These are phyloP conservation scores for Carex littledalei DNA, from an alignment of 176 grass and related monocot species.

Conservation along the genomic window DNA sequence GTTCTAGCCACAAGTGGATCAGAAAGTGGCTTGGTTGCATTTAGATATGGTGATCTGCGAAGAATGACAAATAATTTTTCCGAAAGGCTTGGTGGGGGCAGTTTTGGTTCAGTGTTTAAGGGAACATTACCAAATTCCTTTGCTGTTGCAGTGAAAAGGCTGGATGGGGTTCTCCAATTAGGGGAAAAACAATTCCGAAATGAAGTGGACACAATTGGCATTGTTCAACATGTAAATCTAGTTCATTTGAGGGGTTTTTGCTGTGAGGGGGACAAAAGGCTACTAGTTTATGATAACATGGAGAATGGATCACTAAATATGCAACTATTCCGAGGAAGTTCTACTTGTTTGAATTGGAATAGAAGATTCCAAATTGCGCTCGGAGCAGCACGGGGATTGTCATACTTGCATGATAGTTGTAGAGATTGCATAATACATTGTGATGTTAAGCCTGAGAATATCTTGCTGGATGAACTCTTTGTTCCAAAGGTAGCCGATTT, in stretches of 20 bases:
- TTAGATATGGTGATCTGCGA: conserved; percentile 23
- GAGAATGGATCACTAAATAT: conserved; percentile 24
- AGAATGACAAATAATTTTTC: conserved; percentile 48
- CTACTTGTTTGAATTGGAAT: conserved; percentile 24
- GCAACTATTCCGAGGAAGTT: conserved; percentile 16
- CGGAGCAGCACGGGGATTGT: conserved; percentile 28
- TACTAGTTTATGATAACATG: conserved; percentile 35
- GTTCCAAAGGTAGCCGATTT: conserved; percentile 44
- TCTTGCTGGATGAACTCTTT: conserved; percentile 27
- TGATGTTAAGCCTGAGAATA: conserved; percentile 71
- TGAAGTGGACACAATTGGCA: conserved; percentile 39
- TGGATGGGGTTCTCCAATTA: conserved; percentile 19
- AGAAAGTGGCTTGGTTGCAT: conserved; percentile 21
- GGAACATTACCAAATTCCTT: neutral
- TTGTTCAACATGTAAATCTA: conserved; percentile 39
- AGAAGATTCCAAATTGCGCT: conserved; percentile 30
- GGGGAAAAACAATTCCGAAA: conserved; percentile 45
- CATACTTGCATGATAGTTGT: conserved; percentile 43
- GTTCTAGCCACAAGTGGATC: neutral
- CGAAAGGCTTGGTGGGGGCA: conserved; percentile 36
- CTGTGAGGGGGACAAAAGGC: conserved; percentile 5
- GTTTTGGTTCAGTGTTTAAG: conserved; percentile 44
- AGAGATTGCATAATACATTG: conserved; percentile 55
- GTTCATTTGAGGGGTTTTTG: conserved; percentile 43
- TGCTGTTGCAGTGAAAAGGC: conserved; percentile 35